Conservation (phyloP, 1,284 basidiomycete species). For the Cerioporus squamosus region DNA sequence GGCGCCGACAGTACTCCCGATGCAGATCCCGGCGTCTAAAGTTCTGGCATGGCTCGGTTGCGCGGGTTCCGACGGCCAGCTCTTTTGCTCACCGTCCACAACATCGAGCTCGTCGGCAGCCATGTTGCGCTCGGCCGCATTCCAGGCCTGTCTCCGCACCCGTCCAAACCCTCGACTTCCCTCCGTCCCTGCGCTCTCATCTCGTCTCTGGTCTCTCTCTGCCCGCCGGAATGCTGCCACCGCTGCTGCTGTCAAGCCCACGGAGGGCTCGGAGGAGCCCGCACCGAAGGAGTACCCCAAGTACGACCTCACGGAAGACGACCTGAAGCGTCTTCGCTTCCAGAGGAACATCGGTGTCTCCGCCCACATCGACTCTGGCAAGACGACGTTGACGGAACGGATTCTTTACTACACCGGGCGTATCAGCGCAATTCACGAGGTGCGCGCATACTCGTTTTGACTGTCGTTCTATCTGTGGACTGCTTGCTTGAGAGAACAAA, state of each 20-base stretch:
- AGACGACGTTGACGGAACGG: constrained; percentile 98
- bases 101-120: constrained; percentile 19
- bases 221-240: constrained; percentile 27
- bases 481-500: background rate
- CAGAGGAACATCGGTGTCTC: constrained; percentile 88
- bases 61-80: too few species aligned
- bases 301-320: constrained; percentile 58
- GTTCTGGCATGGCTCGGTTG: too few species aligned
- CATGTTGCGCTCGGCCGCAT: constrained; percentile 21
- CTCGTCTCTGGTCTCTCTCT: constrained; percentile 18
- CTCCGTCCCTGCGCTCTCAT: too few species aligned
- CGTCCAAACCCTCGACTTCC: constrained; percentile 17
- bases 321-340: constrained; percentile 58
- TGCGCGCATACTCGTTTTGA: constrained; percentile 46
- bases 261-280: constrained; percentile 14
- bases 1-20: too few species aligned
- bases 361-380: constrained; percentile 96
- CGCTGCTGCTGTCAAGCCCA: constrained; percentile 29
- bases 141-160: constrained; percentile 25
- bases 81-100: constrained; percentile 17
- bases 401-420: constrained; percentile 97
- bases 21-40: too few species aligned
- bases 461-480: constrained; percentile 2
- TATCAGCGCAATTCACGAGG: constrained; percentile 97
- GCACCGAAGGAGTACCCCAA: constrained; percentile 29